Percentiles rank a stretch among this genome's conserved stretches.
phyloP scores from a whole-genome alignment of 2,329 filamentous ascomycete genomes.

The Stagonosporopsis rhizophila region DNA sequence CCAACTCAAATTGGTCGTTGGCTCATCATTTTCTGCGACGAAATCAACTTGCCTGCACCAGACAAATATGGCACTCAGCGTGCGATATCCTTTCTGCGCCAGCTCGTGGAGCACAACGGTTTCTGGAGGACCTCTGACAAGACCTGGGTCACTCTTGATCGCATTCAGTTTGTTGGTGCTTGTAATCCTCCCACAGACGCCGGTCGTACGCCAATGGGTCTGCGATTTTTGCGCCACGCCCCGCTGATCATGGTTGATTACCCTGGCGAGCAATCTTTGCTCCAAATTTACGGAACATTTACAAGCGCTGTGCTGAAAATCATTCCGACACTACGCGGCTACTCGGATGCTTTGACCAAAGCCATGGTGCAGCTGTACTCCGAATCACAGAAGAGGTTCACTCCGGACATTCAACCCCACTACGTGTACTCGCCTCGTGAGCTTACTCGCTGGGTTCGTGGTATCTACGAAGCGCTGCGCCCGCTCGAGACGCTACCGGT shows the following conservation, averaged over 20 bases:
- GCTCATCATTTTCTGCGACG: conserved; percentile 98
- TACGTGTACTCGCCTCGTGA: conserved; percentile 99
- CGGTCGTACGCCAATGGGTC: conserved; percentile 91
- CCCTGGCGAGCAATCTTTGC: conserved; percentile 90
- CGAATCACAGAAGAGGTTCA: conserved; percentile 93
- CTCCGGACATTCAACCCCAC: conserved; percentile 94
- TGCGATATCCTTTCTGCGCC: conserved; percentile 94
- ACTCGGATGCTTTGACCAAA: conserved; percentile 90
- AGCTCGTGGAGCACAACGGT: conserved; percentile 97
- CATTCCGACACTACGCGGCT: conserved; percentile 90
- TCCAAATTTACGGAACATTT: conserved; percentile 98
- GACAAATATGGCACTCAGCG: conserved; percentile 98
- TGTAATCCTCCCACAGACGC: conserved; percentile 98
- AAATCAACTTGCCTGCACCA: conserved; percentile 97
- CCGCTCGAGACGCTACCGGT: conserved; percentile 87
- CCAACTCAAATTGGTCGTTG: conserved; percentile 96
- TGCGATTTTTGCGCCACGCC: conserved; percentile 92
- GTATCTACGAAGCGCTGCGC: conserved; percentile 94
- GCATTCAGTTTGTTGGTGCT: conserved; percentile 98
- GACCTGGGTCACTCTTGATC: conserved; percentile 95
- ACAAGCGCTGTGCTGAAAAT: conserved; percentile 97
- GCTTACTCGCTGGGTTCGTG: conserved; percentile 95
- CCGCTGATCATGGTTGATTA: conserved; percentile 99
- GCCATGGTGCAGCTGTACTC: conserved; percentile 98
- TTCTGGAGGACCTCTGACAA: conserved; percentile 99